Percentiles rank a stretch among this genome's conserved stretches.
These are phyloP conservation scores for Blepharisma japonicum DNA, from an alignment of 73 alveolate species.

Conservation along the genomic window DNA sequence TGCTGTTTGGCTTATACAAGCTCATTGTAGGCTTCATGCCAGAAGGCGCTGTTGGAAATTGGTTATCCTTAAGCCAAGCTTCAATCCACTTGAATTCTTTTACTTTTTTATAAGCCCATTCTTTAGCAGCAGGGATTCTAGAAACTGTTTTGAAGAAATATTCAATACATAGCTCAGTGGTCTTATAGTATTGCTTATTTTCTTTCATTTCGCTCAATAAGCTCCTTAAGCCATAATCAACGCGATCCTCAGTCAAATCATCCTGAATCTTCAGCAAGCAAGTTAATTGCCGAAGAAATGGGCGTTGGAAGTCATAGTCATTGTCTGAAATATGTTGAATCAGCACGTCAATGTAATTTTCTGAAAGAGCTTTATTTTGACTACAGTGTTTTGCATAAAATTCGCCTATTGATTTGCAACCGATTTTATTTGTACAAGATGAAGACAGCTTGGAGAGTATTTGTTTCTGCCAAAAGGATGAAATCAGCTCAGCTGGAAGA, in stretches of 20 bases:
- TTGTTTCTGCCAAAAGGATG: neutral
- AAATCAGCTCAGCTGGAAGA: neutral
- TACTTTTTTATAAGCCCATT: slow-evolving; percentile 6
- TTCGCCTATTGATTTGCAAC: neutral
- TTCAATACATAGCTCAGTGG: slow-evolving; percentile 16
- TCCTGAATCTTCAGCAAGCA: neutral
- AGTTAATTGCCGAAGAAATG: slow-evolving; percentile 1
- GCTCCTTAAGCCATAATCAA: neutral
- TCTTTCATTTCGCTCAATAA: neutral
- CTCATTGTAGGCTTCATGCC: no score
- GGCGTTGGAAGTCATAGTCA: neutral
- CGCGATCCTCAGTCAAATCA: neutral
- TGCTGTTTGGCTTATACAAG: no score
- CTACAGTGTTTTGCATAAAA: neutral
- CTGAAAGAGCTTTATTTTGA: neutral
- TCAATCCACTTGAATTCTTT: neutral
- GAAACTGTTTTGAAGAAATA: neutral
- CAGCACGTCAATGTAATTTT: neutral
- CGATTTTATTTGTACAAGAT: neutral
- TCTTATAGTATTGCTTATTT: neutral
- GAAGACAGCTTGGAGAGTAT: neutral
- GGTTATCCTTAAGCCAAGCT: neutral
- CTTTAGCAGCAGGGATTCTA: neutral
- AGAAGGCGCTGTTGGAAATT: no score
- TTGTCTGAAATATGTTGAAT: neutral